A percentile compares a stretch with the other conserved stretches of the same genome.
Conservation (phyloP, 2,329 filamentous ascomycete species). For the Thelonectria discophora region DNA sequence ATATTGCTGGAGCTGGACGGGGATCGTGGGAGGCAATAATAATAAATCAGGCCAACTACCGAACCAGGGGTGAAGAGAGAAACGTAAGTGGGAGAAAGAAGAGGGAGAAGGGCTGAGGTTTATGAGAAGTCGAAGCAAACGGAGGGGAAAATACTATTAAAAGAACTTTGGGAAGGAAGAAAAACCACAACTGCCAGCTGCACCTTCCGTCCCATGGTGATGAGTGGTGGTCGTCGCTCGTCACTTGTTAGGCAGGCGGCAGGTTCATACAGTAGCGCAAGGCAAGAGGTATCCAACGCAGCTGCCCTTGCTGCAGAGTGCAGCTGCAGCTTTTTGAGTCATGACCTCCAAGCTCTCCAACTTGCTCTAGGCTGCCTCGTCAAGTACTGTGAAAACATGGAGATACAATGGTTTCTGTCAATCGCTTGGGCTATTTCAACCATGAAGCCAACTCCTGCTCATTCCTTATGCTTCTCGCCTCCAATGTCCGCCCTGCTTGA, state of each 20-base stretch:
- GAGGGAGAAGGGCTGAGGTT: background rate
- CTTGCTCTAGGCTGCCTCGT: no score
- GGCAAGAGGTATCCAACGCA: constrained; percentile 1
- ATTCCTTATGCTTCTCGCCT: no score
- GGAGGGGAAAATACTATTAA: background rate
- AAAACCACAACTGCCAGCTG: background rate
- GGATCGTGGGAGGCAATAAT: background rate
- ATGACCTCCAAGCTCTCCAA: background rate
- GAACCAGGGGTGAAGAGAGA: background rate
- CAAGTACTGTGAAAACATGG: no score
- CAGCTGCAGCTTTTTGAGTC: background rate
- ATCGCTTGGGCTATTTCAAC: no score
- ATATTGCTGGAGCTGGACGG: constrained; percentile 3
- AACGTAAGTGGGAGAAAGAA: background rate
- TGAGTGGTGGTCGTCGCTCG: no score
- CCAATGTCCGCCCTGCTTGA: no score
- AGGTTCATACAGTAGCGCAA: background rate
- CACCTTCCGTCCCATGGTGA: background rate
- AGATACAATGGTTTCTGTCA: no score
- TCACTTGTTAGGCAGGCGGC: background rate
- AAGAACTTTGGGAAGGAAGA: background rate
- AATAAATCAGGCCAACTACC: background rate
- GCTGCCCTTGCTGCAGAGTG: background rate
- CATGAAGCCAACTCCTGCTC: no score
- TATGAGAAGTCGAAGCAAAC: background rate